A percentile compares a stretch with the other conserved stretches of the same genome.
These are phyloP conservation scores for Lyophyllum shimeji DNA, from an alignment of 768 basidiomycete genomes.

Conservation along the genomic window DNA sequence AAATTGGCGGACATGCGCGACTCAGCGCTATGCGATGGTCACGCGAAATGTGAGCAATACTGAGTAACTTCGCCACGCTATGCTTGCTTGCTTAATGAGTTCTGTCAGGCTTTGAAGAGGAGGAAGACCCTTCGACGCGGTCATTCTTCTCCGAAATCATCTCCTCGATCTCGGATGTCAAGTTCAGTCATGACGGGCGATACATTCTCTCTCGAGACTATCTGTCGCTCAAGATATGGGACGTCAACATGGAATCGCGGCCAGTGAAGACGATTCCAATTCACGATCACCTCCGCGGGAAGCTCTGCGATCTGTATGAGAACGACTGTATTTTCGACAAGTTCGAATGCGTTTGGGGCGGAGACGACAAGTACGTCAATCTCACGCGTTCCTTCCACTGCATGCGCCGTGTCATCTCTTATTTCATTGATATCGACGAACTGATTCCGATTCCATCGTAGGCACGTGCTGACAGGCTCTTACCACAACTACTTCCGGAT, in stretches of 20 bases:
- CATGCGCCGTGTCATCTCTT: no score
- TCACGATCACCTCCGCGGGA: slow-evolving; percentile 95
- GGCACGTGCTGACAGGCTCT: slow-evolving; percentile 97
- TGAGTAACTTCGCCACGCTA: slow-evolving; percentile 1
- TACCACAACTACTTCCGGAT: slow-evolving; percentile 99
- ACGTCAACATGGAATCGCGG: slow-evolving; percentile 97
- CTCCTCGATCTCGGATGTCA: slow-evolving; percentile 98
- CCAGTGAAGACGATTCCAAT: slow-evolving; percentile 98
- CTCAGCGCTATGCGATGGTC: slow-evolving; percentile 92
- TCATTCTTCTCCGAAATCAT: slow-evolving; percentile 99
- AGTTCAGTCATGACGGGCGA: slow-evolving; percentile 96
- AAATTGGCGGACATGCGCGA: slow-evolving; percentile 99
- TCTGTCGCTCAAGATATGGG: slow-evolving; percentile 98
- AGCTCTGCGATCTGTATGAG: slow-evolving; percentile 98
- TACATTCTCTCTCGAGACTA: slow-evolving; percentile 98
- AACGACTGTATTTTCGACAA: slow-evolving; percentile 99
- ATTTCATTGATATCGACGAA: slow-evolving; percentile 2
- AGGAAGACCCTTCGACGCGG: slow-evolving; percentile 94
- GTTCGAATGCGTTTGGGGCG: slow-evolving; percentile 98
- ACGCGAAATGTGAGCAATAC: slow-evolving; percentile 83
- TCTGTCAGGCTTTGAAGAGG: slow-evolving; percentile 90
- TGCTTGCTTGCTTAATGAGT: slow-evolving; percentile 12
- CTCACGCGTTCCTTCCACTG: slow-evolving; percentile 6
- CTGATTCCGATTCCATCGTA: slow-evolving; percentile 33
- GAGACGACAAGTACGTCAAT: slow-evolving; percentile 86